phyloP scores from a whole-genome alignment of 1,139 yeast species.

The Wickerhamiella pararugosa region DNA sequence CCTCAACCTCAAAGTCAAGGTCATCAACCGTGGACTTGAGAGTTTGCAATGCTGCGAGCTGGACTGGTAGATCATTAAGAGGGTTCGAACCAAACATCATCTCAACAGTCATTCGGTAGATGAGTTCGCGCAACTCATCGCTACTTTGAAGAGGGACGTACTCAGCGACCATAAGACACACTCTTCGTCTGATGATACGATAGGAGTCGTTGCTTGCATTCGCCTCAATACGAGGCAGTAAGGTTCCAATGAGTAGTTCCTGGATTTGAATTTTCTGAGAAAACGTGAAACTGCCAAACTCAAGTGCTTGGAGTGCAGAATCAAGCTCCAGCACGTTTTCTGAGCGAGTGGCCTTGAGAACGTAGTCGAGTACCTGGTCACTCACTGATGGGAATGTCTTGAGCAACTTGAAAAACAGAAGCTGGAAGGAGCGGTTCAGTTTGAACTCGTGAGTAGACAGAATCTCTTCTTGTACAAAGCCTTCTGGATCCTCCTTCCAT shows the following conservation, averaged over 20 bases:
- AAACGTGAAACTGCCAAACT: constrained; percentile 55
- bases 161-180: constrained; percentile 59
- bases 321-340: constrained; percentile 55
- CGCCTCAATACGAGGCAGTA: constrained; percentile 46
- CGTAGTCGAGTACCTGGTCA: constrained; percentile 45
- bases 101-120: constrained; percentile 40
- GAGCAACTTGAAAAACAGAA: constrained; percentile 63
- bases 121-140: constrained; percentile 38
- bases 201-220: constrained; percentile 23
- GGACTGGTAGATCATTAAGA: constrained; percentile 58
- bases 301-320: constrained; percentile 67
- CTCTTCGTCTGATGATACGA: constrained; percentile 59
- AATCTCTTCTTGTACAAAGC: constrained; percentile 75
- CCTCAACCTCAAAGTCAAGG: constrained; percentile 64
- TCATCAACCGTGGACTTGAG: constrained; percentile 59
- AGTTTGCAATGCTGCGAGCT: constrained; percentile 60
- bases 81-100: constrained; percentile 32
- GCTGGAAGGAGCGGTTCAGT: constrained; percentile 77
- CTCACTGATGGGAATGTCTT: constrained; percentile 50
- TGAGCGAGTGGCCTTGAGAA: constrained; percentile 28
- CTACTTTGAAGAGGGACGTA: constrained; percentile 65
- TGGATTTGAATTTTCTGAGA: constrained; percentile 43
- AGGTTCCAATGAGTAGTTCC: constrained; percentile 32
- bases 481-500: constrained; percentile 83
- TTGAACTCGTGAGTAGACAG: constrained; percentile 72